Evolutionary conservation across 176 grass and related monocot species (phyloP).

Genomic region (Leersia perrieri): DNA sequence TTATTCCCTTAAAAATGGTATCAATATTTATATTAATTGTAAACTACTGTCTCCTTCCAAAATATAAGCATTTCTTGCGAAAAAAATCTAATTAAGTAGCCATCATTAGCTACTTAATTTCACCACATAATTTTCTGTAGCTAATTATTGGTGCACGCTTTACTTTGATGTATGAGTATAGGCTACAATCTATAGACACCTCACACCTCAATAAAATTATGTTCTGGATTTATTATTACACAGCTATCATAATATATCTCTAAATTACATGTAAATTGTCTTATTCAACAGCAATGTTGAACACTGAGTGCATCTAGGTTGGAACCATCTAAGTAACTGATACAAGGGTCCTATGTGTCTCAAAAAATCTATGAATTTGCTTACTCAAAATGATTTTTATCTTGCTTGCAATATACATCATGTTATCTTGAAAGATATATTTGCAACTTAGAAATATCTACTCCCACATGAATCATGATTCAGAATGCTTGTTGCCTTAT

Average conservation of each 20-base stretch:
- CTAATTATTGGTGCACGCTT: constrained; percentile 4
- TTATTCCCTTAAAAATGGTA: neutral
- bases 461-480: neutral
- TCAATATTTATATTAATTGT: neutral
- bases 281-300: neutral
- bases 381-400: neutral
- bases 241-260: neutral
- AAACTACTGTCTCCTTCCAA: too few relatives aligned
- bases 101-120: neutral
- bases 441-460: neutral
- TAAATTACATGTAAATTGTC: neutral
- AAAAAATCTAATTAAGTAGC: too few relatives aligned
- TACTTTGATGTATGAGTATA: neutral
- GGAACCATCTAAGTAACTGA: neutral
- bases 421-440: neutral
- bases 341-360: neutral
- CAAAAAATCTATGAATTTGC: neutral
- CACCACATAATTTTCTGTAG: neutral
- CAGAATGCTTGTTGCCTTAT: neutral
- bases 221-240: neutral
- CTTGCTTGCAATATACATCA: neutral
- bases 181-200: neutral
- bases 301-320: neutral
- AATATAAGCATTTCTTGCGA: too few relatives aligned
- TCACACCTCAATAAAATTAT: neutral